A percentile compares a stretch with the other conserved stretches of the same genome.
Evolutionary conservation across 2,329 filamentous ascomycete species (phyloP).

Genomic region (Diatrype stigma): DNA sequence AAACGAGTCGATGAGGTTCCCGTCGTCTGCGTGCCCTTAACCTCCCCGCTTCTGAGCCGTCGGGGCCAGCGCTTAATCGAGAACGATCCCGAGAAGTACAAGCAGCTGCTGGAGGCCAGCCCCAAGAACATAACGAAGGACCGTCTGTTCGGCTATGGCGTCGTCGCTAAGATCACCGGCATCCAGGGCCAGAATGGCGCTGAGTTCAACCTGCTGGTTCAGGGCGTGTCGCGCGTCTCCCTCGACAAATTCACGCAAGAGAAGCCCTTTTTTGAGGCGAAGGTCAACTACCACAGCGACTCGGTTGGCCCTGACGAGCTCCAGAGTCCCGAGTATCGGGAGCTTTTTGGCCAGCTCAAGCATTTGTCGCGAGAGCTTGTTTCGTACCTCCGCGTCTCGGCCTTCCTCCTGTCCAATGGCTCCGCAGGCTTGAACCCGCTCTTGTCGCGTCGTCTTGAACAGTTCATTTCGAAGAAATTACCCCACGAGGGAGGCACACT

Average conservation of each 20-base stretch:
- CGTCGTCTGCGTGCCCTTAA: constrained; percentile 83
- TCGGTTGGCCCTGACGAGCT: constrained; percentile 16
- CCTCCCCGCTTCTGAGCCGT: constrained; percentile 66
- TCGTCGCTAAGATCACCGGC: constrained; percentile 72
- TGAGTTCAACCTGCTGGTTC: constrained; percentile 80
- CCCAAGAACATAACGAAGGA: constrained; percentile 58
- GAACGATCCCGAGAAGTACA: constrained; percentile 51
- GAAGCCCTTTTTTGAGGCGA: constrained; percentile 80
- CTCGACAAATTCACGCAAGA: constrained; percentile 73
- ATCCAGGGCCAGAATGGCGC: constrained; percentile 71
- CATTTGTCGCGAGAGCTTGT: constrained; percentile 81
- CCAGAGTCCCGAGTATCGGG: constrained; percentile 35
- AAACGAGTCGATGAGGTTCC: constrained; percentile 65
- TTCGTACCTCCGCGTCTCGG: constrained; percentile 76
- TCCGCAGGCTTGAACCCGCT: constrained; percentile 70
- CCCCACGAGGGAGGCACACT: constrained; percentile 77
- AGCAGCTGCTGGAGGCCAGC: constrained; percentile 46
- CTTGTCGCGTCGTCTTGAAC: constrained; percentile 79
- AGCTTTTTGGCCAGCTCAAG: constrained; percentile 77
- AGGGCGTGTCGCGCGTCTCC: constrained; percentile 74
- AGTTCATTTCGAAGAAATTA: constrained; percentile 81
- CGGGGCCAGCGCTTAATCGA: constrained; percentile 75
- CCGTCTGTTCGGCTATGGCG: constrained; percentile 80
- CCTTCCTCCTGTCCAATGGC: constrained; percentile 67
- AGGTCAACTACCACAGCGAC: constrained; percentile 48